Evolutionary conservation across 805 yeast genomes (phyloP), one percentile per base, ranked within the genome.

Genomic region (Grigorovia humatica): DNA sequence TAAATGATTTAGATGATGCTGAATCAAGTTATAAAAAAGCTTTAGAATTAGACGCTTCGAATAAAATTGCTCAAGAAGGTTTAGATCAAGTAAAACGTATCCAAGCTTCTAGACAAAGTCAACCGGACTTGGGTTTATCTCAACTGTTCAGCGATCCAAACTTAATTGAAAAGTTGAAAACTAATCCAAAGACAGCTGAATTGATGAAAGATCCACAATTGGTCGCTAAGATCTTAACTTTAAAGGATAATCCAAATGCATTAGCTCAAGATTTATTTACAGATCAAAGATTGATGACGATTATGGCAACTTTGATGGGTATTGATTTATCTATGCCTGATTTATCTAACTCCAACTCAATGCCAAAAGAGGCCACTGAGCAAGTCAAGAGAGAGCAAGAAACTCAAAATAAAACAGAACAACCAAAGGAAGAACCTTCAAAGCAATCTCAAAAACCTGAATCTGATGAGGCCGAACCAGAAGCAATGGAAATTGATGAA

Each of bases 61-160:
- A 93, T 67, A 81, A 88, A 54, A 86, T 87, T 81, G 97, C 98
- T 43, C 76, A 82, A 67, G 82, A 82, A 48, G 99, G 98, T 3
- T 70, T 90, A 54, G 70, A 77, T 50, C 76, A 85, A 49, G 89
- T 89, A 23, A 79, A 81, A 49, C 77, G 77, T 44, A 83, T 89
- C 13, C 74, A 80, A 52, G 65, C 67, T 38, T 62, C 78, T 15
- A 76, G 80, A 61, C 76, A 77, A 48, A 63, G 65, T 38, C 65
- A 72, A 49, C 87, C 89, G 15, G 91, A 82, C 62, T 67, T 83
- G 73, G 95, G 96, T 1, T 71, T 90, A 64, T 85, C 84, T 46
- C 75, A 80, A 59, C 78, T 89, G 62, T 88, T 91, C 69, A 76
- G 77, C 54, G 95, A 88, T 70, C 96, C 96, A 47, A 76, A 79